These are phyloP conservation scores for Starmera dryadoides DNA, from an alignment of 805 yeast genomes.

Conservation along the genomic window DNA sequence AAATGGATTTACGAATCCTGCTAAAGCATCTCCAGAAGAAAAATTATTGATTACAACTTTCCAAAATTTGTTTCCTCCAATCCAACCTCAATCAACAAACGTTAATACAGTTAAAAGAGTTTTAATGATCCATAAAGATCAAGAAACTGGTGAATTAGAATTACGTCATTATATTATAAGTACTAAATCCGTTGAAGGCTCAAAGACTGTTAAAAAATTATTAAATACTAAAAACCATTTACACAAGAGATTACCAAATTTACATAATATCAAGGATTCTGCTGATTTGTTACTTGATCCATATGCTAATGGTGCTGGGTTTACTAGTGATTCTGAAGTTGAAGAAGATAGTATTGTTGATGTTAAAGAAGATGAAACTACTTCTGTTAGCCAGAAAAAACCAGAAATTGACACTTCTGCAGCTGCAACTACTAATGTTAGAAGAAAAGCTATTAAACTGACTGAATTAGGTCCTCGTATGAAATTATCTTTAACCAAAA, in stretches of 20 bases:
- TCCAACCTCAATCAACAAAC: slow-evolving; percentile 76
- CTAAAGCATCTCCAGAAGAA: slow-evolving; percentile 61
- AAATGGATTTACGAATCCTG: slow-evolving; percentile 77
- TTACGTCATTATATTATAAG: slow-evolving; percentile 86
- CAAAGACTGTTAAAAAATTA: slow-evolving; percentile 64
- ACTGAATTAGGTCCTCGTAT: slow-evolving; percentile 93
- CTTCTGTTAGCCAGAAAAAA: slow-evolving; percentile 13
- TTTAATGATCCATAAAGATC: slow-evolving; percentile 68
- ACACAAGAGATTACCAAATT: slow-evolving; percentile 62
- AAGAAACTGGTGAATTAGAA: slow-evolving; percentile 66
- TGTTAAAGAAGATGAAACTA: slow-evolving; percentile 27
- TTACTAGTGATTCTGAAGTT: slow-evolving; percentile 87
- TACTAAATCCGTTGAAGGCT: slow-evolving; percentile 76
- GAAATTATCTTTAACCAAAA: slow-evolving; percentile 66
- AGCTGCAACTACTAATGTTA: slow-evolving; percentile 17
- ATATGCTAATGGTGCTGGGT: slow-evolving; percentile 65
- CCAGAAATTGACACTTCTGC: slow-evolving; percentile 15
- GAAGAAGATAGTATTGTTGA: slow-evolving; percentile 86
- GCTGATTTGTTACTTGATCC: slow-evolving; percentile 81
- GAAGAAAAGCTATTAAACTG: slow-evolving; percentile 81
- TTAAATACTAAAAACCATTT: slow-evolving; percentile 53
- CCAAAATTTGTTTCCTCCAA: slow-evolving; percentile 94
- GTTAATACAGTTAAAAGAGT: slow-evolving; percentile 77
- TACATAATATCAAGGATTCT: slow-evolving; percentile 63
- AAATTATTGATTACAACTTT: slow-evolving; percentile 81